phyloP scores from a whole-genome alignment of 768 basidiomycete genomes.

The Austroboletus festivus region DNA sequence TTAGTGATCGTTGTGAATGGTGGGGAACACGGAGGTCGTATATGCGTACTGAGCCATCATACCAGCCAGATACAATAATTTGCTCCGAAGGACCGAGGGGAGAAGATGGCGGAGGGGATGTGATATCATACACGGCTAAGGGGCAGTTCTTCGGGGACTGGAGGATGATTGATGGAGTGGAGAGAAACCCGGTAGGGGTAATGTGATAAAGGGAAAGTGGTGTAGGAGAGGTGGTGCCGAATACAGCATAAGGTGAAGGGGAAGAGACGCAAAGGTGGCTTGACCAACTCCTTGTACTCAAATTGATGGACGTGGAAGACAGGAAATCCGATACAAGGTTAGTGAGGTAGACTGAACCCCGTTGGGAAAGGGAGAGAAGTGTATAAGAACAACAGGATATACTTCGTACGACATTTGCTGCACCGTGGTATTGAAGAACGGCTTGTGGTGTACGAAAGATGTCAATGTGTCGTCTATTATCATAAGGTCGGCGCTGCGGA shows the following conservation, averaged over 20 bases:
- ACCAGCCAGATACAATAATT: constrained; percentile 79
- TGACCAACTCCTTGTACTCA: constrained; percentile 60
- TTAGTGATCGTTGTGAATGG: no score
- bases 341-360: constrained; percentile 46
- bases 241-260: constrained; percentile 58
- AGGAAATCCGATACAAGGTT: constrained; percentile 23
- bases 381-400: constrained; percentile 44
- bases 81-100: constrained; percentile 71
- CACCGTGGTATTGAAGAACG: constrained; percentile 34
- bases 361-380: constrained; percentile 57
- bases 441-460: constrained; percentile 20
- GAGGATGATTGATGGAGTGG: constrained; percentile 48
- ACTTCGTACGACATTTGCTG: constrained; percentile 53
- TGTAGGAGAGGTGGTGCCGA: constrained; percentile 56
- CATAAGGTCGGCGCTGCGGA: constrained; percentile 7
- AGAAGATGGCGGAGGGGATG: constrained; percentile 55
- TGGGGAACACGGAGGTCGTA: constrained; percentile 64
- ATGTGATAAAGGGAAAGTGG: constrained; percentile 62
- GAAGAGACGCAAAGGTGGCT: constrained; percentile 52
- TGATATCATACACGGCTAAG: constrained; percentile 73
- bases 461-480: constrained; percentile 14
- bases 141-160: constrained; percentile 33
- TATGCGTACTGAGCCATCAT: constrained; percentile 68
- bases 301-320: constrained; percentile 34
- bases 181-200: constrained; percentile 42